These are phyloP conservation scores for Beauveria rudraprayagi DNA, from an alignment of 2,329 filamentous ascomycete species.

Conservation along the genomic window DNA sequence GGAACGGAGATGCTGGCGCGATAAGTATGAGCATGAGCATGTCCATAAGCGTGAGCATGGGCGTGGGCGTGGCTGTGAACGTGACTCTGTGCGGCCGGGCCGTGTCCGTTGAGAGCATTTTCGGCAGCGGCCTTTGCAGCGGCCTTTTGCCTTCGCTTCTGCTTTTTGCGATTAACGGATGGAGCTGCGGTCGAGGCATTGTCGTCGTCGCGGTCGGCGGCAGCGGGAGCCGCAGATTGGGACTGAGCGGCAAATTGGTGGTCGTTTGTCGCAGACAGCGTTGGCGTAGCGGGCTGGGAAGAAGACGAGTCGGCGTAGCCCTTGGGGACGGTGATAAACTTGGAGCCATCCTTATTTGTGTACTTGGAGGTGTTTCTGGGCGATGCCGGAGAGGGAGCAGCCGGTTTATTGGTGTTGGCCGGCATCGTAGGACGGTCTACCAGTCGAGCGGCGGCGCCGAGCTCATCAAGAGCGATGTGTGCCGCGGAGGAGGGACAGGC, in stretches of 20 bases:
- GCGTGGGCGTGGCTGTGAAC: not conserved
- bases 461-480: constrained; percentile 29
- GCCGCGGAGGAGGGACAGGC: constrained; percentile 11
- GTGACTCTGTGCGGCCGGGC: not conserved
- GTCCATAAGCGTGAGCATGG: constrained; percentile 17
- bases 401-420: constrained; percentile 44
- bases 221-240: constrained; percentile 12
- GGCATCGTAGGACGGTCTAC: constrained; percentile 36
- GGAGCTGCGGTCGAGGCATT: constrained; percentile 22
- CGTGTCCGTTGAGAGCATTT: constrained; percentile 11
- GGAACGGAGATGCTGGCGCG: not conserved
- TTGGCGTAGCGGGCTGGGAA: constrained; percentile 41
- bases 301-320: constrained; percentile 41
- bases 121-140: constrained; percentile 56
- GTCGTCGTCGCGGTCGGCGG: not conserved
- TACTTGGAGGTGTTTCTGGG: constrained; percentile 52
- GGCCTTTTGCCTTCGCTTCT: constrained; percentile 83
- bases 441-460: constrained; percentile 23
- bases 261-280: constrained; percentile 30
- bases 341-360: constrained; percentile 61
- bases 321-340: constrained; percentile 60
- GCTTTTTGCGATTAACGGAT: constrained; percentile 83
- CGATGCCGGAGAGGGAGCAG: constrained; percentile 41
- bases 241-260: constrained; percentile 16
- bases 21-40: not conserved